phyloP scores from a whole-genome alignment of 495 filamentous ascomycete species.

The Zalerion maritima region DNA sequence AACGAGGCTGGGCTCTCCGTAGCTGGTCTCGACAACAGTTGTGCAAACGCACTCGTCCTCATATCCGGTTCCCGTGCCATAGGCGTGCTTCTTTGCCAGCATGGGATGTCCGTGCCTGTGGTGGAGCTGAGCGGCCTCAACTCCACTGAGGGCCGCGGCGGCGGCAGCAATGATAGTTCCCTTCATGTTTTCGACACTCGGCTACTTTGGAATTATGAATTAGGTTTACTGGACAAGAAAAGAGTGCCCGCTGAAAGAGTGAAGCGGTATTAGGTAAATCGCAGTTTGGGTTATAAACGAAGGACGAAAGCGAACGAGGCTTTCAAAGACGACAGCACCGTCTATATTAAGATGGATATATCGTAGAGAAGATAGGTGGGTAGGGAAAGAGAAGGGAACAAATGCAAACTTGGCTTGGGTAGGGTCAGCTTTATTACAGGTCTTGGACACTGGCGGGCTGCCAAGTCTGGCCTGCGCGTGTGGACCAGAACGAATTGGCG shows the following conservation, averaged over 20 bases:
- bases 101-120: conserved; percentile 47
- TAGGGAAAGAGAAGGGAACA: conserved; percentile 5
- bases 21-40: conserved; percentile 45
- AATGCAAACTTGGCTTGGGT: conserved; percentile 5
- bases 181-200: conserved; percentile 42
- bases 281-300: conserved; percentile 19
- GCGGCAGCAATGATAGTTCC: conserved; percentile 46
- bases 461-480: conserved; percentile 4
- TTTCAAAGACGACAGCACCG: conserved; percentile 35
- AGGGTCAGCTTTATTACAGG: conserved; percentile 7
- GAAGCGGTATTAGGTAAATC: conserved; percentile 66
- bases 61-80: conserved; percentile 21
- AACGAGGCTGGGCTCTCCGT: conserved; percentile 36
- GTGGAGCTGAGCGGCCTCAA: conserved; percentile 43
- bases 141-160: conserved; percentile 49
- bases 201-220: conserved; percentile 10
- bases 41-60: conserved; percentile 48
- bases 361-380: conserved; percentile 18
- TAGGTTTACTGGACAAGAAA: conserved; percentile 32
- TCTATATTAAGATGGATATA: conserved; percentile 30
- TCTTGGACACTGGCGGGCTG: conserved; percentile 9
- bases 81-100: conserved; percentile 37
- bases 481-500: too few relatives aligned
- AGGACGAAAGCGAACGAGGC: conserved; percentile 36
- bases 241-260: conserved; percentile 93